Evolutionary conservation across 768 basidiomycete species (phyloP).

Genomic region (Boletus eberwhitei): DNA sequence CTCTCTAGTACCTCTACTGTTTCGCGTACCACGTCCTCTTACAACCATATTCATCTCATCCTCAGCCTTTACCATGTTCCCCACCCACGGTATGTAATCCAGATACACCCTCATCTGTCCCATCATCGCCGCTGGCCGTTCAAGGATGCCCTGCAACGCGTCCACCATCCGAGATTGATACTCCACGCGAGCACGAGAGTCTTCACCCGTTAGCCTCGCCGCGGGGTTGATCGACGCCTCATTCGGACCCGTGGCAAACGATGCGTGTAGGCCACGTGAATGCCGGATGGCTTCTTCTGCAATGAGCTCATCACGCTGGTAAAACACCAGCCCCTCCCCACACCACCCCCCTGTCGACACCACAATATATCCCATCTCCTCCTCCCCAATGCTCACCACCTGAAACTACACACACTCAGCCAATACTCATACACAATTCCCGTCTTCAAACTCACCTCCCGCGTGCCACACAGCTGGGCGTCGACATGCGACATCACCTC

Average conservation of each 20-base stretch:
- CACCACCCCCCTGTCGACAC: constrained; percentile 29
- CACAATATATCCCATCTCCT: constrained; percentile 52
- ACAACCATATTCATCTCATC: constrained; percentile 25
- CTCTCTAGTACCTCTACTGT: constrained; percentile 48
- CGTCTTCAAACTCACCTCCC: constrained; percentile 37
- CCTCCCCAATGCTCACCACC: constrained; percentile 37
- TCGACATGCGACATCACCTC: constrained; percentile 57
- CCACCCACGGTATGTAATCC: constrained; percentile 70
- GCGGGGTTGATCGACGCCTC: constrained; percentile 35
- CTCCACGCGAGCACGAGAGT: constrained; percentile 41
- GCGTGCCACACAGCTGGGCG: constrained; percentile 42
- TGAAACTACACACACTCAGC: constrained; percentile 13
- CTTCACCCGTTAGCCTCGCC: constrained; percentile 21
- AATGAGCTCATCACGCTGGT: constrained; percentile 49
- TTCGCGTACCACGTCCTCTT: constrained; percentile 50
- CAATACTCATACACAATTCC: background rate
- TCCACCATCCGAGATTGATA: constrained; percentile 42
- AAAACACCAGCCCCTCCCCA: constrained; percentile 28
- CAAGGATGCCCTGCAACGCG: constrained; percentile 49
- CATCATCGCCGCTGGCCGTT: constrained; percentile 39
- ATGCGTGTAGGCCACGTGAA: constrained; percentile 44
- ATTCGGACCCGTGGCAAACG: constrained; percentile 29
- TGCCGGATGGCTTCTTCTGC: constrained; percentile 42
- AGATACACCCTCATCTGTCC: constrained; percentile 48
- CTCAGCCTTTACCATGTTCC: constrained; percentile 63